Conservation (phyloP, 2,329 filamentous ascomycete genomes). For the Byssothecium circinans region DNA sequence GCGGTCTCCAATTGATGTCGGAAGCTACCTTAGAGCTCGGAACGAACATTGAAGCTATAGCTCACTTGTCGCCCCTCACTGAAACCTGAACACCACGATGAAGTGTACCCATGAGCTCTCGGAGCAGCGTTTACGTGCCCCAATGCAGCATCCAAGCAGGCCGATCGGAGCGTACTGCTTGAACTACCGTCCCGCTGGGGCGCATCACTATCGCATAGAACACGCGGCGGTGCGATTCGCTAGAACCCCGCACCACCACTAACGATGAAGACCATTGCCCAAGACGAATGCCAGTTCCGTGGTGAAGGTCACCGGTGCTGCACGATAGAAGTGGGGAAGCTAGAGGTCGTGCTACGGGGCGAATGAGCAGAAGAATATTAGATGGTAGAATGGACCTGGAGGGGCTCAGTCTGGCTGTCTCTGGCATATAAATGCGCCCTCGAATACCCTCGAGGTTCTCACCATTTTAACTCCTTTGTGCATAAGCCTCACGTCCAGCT, state of each 20-base stretch:
- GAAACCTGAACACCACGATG: not conserved
- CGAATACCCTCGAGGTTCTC: slow-evolving; percentile 23
- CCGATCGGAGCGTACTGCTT: slow-evolving; percentile 1
- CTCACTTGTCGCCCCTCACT: slow-evolving; percentile 4
- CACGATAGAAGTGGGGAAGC: slow-evolving; percentile 40
- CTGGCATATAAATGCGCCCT: slow-evolving; percentile 32
- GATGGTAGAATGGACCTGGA: slow-evolving; percentile 18
- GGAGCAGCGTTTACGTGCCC: not conserved
- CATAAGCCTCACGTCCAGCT: slow-evolving; percentile 12
- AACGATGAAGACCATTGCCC: slow-evolving; percentile 34
- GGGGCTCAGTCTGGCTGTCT: slow-evolving; percentile 16
- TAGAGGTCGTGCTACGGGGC: slow-evolving; percentile 21
- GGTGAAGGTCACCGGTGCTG: slow-evolving; percentile 20
- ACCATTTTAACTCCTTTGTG: slow-evolving; percentile 18
- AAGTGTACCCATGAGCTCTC: not conserved
- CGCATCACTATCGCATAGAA: slow-evolving; percentile 17
- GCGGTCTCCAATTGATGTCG: slow-evolving; percentile 5
- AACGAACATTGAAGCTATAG: slow-evolving; percentile 17
- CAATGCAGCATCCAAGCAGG: not conserved
- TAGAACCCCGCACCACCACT: slow-evolving; percentile 39
- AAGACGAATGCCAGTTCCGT: slow-evolving; percentile 35
- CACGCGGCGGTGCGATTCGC: slow-evolving; percentile 37
- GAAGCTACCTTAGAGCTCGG: slow-evolving; percentile 20
- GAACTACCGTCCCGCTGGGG: slow-evolving; percentile 7
- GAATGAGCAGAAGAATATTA: slow-evolving; percentile 17